These are phyloP conservation scores for Termitomyces sp. DNA, from an alignment of 768 basidiomycete genomes.

Conservation along the genomic window DNA sequence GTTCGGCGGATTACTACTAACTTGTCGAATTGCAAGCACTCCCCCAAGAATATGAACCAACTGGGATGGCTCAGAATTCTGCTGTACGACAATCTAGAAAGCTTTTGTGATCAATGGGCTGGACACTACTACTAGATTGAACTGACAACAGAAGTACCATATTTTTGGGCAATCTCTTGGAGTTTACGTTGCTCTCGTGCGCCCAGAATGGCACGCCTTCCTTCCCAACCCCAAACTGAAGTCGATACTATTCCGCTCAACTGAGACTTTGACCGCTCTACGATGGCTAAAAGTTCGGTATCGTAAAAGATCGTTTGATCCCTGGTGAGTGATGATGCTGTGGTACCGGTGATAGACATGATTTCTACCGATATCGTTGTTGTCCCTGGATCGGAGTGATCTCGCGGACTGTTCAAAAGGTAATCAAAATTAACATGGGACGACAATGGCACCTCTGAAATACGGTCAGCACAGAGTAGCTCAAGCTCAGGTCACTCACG, in stretches of 20 bases:
- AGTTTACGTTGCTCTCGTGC: slow-evolving; percentile 64
- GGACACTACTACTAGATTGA: background rate
- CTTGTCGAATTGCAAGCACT: slow-evolving; percentile 69
- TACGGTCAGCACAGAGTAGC: background rate
- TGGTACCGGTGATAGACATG: slow-evolving; percentile 49
- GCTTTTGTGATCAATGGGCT: background rate
- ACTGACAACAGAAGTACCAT: slow-evolving; percentile 60
- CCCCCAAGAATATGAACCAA: slow-evolving; percentile 65
- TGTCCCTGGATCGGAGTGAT: slow-evolving; percentile 22
- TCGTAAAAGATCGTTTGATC: slow-evolving; percentile 65
- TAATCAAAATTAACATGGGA: slow-evolving; percentile 43
- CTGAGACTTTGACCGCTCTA: slow-evolving; percentile 64
- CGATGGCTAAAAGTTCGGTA: slow-evolving; percentile 58
- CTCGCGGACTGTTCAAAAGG: slow-evolving; percentile 27
- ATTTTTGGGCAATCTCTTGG: slow-evolving; percentile 65
- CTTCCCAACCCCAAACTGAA: slow-evolving; percentile 74
- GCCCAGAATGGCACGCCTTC: slow-evolving; percentile 44
- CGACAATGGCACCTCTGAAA: slow-evolving; percentile 33
- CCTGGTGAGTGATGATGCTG: slow-evolving; percentile 37
- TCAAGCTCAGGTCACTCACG: slow-evolving; percentile 5
- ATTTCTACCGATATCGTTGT: slow-evolving; percentile 73
- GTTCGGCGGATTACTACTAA: slow-evolving; percentile 20
- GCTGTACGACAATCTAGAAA: slow-evolving; percentile 38
- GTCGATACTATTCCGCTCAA: slow-evolving; percentile 63
- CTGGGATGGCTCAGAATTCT: slow-evolving; percentile 59